A percentile compares a stretch with the other conserved stretches of the same genome.
Evolutionary conservation across 106 monocot genomes (phyloP).

Genomic region (Allium sativum): DNA sequence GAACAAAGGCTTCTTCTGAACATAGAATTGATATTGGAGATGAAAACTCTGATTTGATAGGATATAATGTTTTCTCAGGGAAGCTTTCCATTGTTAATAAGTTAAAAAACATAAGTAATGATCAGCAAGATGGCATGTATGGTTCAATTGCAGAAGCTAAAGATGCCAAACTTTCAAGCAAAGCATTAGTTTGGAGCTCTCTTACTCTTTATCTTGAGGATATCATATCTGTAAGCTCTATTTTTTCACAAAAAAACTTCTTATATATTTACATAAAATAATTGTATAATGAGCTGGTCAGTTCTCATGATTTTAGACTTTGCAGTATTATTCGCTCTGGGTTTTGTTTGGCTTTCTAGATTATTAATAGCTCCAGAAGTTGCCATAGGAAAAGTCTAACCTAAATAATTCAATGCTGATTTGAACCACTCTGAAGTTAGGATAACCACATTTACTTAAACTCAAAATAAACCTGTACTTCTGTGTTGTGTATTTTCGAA

Average conservation of each 20-base stretch:
- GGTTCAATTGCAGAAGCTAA: slow-evolving; percentile 15
- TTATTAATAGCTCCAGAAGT: too few species aligned
- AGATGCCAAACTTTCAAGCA: slow-evolving; percentile 83
- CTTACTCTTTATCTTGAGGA: slow-evolving; percentile 62
- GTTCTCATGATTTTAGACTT: too few species aligned
- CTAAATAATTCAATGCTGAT: too few species aligned
- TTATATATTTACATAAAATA: too few species aligned
- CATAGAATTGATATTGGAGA: slow-evolving; percentile 81
- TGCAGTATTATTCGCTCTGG: too few species aligned
- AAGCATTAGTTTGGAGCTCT: slow-evolving; percentile 82
- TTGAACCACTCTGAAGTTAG: too few species aligned
- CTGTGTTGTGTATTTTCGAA: too few species aligned
- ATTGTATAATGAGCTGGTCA: too few species aligned
- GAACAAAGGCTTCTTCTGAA: slow-evolving; percentile 37
- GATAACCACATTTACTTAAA: too few species aligned
- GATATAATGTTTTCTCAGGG: slow-evolving; percentile 76
- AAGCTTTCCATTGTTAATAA: slow-evolving; percentile 64
- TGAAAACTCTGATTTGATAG: slow-evolving; percentile 79
- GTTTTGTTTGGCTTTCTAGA: too few species aligned
- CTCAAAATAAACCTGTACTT: too few species aligned
- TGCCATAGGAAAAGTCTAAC: too few species aligned
- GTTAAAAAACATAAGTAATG: slow-evolving; percentile 18
- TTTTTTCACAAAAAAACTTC: background rate
- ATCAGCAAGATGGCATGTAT: slow-evolving; percentile 27
- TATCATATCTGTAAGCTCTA: slow-evolving; percentile 79